These are phyloP conservation scores for Sporormia fimetaria DNA, from an alignment of 495 filamentous ascomycete genomes.

Conservation along the genomic window DNA sequence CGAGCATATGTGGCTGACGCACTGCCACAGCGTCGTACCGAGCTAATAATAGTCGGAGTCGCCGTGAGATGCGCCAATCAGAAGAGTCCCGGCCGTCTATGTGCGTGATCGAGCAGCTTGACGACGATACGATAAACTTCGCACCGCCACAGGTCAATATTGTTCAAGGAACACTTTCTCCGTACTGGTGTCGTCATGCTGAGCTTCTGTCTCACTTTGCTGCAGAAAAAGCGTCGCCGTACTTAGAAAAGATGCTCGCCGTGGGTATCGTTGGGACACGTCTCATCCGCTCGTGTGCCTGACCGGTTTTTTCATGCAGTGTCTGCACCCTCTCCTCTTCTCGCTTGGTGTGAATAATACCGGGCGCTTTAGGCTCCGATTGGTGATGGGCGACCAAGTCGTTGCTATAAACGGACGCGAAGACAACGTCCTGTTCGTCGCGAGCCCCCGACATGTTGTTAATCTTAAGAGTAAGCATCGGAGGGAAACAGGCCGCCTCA, in stretches of 20 bases:
- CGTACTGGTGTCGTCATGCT: slow-evolving; percentile 7
- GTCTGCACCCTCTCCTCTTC: slow-evolving; percentile 24
- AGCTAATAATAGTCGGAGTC: slow-evolving; percentile 15
- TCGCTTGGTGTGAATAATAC: slow-evolving; percentile 13
- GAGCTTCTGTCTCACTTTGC: slow-evolving; percentile 2
- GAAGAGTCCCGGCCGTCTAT: slow-evolving; percentile 8
- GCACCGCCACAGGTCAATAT: slow-evolving; percentile 26
- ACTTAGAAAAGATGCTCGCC: too few relatives aligned
- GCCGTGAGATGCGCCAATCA: slow-evolving; percentile 4
- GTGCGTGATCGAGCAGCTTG: slow-evolving; percentile 16
- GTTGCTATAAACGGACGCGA: slow-evolving; percentile 22
- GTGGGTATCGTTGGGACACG: too few relatives aligned
- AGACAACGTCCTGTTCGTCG: slow-evolving; percentile 10
- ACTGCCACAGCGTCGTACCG: slow-evolving; percentile 21
- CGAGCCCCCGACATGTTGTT: slow-evolving; percentile 5
- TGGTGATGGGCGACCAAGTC: slow-evolving; percentile 12
- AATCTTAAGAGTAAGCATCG: slow-evolving; percentile 27
- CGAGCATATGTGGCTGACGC: slow-evolving; percentile 10
- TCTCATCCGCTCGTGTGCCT: slow-evolving; percentile 12
- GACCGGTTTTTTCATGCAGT: slow-evolving; percentile 12
- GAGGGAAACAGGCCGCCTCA: slow-evolving; percentile 16
- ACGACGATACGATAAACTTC: slow-evolving; percentile 14
- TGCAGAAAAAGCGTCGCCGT: neutral
- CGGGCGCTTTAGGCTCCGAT: slow-evolving; percentile 11
- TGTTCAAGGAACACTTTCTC: neutral